Evolutionary conservation across 345 rosid genomes (phyloP), one percentile per base, ranked within the genome.

Genomic region (Euphorbia pulcherrima): DNA sequence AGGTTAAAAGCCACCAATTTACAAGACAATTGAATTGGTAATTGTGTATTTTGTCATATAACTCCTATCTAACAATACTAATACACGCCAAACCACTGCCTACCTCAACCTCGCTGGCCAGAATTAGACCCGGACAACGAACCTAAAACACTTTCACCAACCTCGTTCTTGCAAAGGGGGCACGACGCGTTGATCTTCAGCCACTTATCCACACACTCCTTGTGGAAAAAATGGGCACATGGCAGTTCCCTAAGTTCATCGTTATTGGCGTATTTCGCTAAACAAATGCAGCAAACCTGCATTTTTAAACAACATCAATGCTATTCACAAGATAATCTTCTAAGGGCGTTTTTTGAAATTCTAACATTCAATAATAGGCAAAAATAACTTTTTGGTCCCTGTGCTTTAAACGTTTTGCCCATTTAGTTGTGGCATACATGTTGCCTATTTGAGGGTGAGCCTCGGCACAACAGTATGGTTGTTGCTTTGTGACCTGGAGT

Each of bases 151-250:
- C 79, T 76, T 60, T 85, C 91, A 8, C 92, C 89, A 21, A 91
- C 95, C 63, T 91, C 93, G 16, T 77, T 84, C 80, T 94, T 94
- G 91, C 99, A 94, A 21, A 94, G 92, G 58, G 99, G 99, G 74
- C 99, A 94, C 5, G 87, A 75, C 0, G 97, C 97, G 27, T 88
- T 91, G 74, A 94, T 94, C 81, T 89, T 94, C 37, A 94, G 86
- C 99, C 99, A 94, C 74, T 89, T 94, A 63, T 91, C 97, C 27
- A 94, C 96, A 46, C 99, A 94, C 8, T 91, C 99, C 85, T 85
- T 86, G 86, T 94, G 99, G 75, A 94, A 89, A 75, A 88, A 89
- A 77, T 94, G 99, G 30, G 79, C 70, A 65, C 99, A 94, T 0
- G 90, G 90, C 59, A 94, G 83, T 89, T 91, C 99, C 76, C 91